These are phyloP conservation scores for Baeospora myosura DNA, from an alignment of 1,284 basidiomycete species.

Conservation along the genomic window DNA sequence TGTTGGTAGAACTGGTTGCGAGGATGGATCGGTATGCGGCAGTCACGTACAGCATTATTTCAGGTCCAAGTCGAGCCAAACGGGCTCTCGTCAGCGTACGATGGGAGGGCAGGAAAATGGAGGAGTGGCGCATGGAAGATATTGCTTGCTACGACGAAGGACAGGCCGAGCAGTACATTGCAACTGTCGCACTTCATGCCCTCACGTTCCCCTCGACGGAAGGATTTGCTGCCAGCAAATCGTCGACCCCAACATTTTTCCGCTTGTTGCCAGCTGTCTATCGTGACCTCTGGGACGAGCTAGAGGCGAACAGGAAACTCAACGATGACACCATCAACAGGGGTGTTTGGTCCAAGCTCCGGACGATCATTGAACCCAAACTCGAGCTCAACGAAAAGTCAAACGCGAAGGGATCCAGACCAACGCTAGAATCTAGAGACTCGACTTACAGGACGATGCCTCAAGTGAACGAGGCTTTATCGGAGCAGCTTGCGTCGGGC, in stretches of 20 bases:
- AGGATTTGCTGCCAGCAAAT: constrained; percentile 50
- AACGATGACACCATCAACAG: constrained; percentile 65
- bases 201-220: constrained; percentile 57
- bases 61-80: constrained; percentile 62
- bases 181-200: constrained; percentile 78
- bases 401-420: too few relatives aligned
- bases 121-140: constrained; percentile 80
- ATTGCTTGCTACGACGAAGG: constrained; percentile 71
- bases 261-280: constrained; percentile 75
- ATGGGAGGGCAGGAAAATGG: constrained; percentile 59
- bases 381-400: constrained; percentile 31
- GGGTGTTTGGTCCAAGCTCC: constrained; percentile 63
- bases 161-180: constrained; percentile 89
- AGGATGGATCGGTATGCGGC: constrained; percentile 72
- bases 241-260: constrained; percentile 51
- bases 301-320: constrained; percentile 61
- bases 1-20: constrained; percentile 59
- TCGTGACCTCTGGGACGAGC: constrained; percentile 90
- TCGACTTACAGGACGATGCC: constrained; percentile 8
- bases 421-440: too few relatives aligned
- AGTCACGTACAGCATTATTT: constrained; percentile 59
- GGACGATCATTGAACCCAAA: constrained; percentile 54
- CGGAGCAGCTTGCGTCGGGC: constrained; percentile 48
- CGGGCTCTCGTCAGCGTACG: constrained; percentile 65
- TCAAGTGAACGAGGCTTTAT: constrained; percentile 14